Conservation (phyloP, 805 yeast species). For the Saccharomycopsis malanga region DNA sequence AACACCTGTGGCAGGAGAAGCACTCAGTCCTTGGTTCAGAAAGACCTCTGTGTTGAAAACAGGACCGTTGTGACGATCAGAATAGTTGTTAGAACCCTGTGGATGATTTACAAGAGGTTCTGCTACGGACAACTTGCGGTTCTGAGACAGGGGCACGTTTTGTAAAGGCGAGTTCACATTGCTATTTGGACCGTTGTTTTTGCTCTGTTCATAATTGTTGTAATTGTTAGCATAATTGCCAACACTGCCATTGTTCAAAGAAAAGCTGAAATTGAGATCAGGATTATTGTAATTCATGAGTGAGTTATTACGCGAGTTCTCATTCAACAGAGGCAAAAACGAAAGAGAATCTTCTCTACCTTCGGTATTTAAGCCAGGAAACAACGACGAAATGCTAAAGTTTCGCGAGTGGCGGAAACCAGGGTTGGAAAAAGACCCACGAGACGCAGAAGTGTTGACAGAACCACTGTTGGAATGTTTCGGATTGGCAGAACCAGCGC, state of each 20-base stretch:
- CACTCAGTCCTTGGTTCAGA: slow-evolving; percentile 10
- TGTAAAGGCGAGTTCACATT: slow-evolving; percentile 6
- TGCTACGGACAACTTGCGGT: slow-evolving; percentile 4
- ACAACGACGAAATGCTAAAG: slow-evolving; percentile 7
- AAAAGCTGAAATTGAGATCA: slow-evolving; percentile 15
- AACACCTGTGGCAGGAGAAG: slow-evolving; percentile 21
- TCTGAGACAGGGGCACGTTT: not conserved
- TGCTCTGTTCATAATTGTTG: slow-evolving; percentile 18
- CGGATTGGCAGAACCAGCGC: not conserved
- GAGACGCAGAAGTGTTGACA: not conserved
- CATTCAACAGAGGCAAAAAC: slow-evolving; percentile 15
- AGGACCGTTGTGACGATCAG: slow-evolving; percentile 5
- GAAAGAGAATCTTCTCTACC: slow-evolving; percentile 5
- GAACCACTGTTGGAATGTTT: not conserved
- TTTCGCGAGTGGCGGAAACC: slow-evolving; percentile 14
- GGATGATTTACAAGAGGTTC: not conserved
- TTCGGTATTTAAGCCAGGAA: slow-evolving; percentile 5
- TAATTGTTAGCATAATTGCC: not conserved
- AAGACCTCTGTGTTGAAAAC: slow-evolving; percentile 20
- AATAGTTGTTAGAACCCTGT: not conserved
- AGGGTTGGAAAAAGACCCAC: slow-evolving; percentile 1
- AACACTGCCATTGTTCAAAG: slow-evolving; percentile 1
- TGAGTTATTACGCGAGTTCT: not conserved
- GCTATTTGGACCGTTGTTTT: slow-evolving; percentile 1
- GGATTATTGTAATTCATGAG: slow-evolving; percentile 5